Evolutionary conservation across 306 rosid genomes (phyloP).

Genomic region (Pueraria montana): DNA sequence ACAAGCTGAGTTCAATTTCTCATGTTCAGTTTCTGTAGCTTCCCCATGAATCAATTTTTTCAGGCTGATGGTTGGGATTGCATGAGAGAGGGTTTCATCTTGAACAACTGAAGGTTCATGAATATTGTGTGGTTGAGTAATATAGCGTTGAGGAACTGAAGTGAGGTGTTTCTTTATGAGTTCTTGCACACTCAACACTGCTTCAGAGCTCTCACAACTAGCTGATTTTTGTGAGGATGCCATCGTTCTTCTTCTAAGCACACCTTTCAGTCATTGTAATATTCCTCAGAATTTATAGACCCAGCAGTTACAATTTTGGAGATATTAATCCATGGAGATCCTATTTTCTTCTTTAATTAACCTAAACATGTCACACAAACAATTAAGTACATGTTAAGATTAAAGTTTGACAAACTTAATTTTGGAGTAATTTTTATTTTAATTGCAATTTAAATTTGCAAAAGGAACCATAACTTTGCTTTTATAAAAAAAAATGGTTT

Average conservation of each 20-base stretch:
- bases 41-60: constrained; percentile 38
- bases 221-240: not conserved
- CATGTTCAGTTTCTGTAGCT: constrained; percentile 46
- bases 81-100: not conserved
- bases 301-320: not conserved
- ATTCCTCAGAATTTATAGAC: not conserved
- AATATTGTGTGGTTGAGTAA: constrained; percentile 41
- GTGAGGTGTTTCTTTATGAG: constrained; percentile 37
- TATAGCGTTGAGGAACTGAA: constrained; percentile 49
- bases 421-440: too few species aligned
- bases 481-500: too few species aligned
- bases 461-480: too few species aligned
- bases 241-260: not conserved
- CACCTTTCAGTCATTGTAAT: not conserved
- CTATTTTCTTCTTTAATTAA: not conserved
- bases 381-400: too few species aligned
- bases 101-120: constrained; percentile 33
- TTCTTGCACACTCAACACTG: constrained; percentile 38
- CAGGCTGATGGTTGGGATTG: constrained; percentile 61
- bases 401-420: too few species aligned
- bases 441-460: too few species aligned
- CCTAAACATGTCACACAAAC: not conserved
- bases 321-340: not conserved
- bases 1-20: constrained; percentile 65
- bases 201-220: not conserved